Conservation (phyloP, 1,139 yeast species). For the Geotrichum phurueaensis region DNA sequence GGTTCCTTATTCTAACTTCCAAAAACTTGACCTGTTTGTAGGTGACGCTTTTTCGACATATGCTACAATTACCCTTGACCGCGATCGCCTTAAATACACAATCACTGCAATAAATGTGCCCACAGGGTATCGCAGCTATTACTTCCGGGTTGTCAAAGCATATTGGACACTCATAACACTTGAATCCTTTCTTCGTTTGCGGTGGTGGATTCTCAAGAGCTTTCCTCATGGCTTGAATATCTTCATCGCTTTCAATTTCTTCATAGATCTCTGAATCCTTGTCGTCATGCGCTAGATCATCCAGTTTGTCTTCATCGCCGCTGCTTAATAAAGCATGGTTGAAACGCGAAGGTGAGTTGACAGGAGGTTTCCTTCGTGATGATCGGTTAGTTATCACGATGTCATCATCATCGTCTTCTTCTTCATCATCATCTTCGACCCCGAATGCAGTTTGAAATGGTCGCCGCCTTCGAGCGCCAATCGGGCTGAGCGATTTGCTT, state of each 20-base stretch:
- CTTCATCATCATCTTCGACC: background rate
- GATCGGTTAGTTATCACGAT: background rate
- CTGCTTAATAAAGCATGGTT: background rate
- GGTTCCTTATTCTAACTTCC: conserved; percentile 17
- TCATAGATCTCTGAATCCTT: conserved; percentile 1
- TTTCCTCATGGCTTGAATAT: background rate
- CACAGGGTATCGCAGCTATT: conserved; percentile 36
- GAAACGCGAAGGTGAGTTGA: background rate
- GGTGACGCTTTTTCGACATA: conserved; percentile 32
- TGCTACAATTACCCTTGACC: conserved; percentile 34
- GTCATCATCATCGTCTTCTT: conserved; percentile 5
- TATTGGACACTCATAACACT: conserved; percentile 30
- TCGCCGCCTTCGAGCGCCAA: background rate
- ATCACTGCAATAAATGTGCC: conserved; percentile 36
- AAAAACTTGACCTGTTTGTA: conserved; percentile 28
- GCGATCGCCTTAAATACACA: conserved; percentile 35
- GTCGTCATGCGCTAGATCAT: conserved; percentile 15
- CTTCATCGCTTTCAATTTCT: conserved; percentile 8
- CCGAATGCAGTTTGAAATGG: conserved; percentile 1
- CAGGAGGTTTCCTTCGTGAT: background rate
- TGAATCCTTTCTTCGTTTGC: conserved; percentile 18
- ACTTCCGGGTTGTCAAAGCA: conserved; percentile 34
- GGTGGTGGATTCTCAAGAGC: background rate
- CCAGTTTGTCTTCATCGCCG: conserved; percentile 14
- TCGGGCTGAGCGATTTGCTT: background rate